These are phyloP conservation scores for Globisporangium camurandrum DNA, from an alignment of 352 stramenopile genomes.

Conservation along the genomic window DNA sequence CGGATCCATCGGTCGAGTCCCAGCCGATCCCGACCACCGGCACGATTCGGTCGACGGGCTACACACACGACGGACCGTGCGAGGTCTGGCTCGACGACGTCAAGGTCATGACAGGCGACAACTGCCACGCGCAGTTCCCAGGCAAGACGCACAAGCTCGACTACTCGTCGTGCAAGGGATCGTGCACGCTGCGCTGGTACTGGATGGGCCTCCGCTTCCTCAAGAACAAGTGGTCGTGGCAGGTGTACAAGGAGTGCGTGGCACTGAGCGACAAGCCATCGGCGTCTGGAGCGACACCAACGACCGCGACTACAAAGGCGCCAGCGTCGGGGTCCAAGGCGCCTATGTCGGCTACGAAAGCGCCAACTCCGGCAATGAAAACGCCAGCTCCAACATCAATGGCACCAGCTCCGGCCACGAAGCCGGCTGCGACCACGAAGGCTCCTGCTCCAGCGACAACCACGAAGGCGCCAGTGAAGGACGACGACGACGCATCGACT, in stretches of 20 bases:
- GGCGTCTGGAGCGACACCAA: background rate
- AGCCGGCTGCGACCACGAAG: background rate
- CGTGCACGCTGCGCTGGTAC: conserved; percentile 34
- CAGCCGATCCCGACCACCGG: conserved; percentile 36
- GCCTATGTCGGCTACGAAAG: background rate
- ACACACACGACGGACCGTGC: conserved; percentile 39
- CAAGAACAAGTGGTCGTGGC: conserved; percentile 47
- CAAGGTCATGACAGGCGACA: conserved; percentile 23
- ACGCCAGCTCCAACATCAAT: background rate
- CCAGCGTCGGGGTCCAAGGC: conserved; percentile 1
- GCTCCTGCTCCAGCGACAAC: background rate
- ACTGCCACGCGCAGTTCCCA: conserved; percentile 26
- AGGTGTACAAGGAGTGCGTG: conserved; percentile 47
- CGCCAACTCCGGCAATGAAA: background rate
- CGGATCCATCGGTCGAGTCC: conserved; percentile 27
- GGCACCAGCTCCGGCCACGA: background rate
- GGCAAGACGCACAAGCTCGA: conserved; percentile 26
- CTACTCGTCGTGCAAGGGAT: conserved; percentile 28
- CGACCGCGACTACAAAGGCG: background rate
- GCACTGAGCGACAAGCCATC: conserved; percentile 9
- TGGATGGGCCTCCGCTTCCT: conserved; percentile 30
- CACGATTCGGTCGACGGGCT: conserved; percentile 27
- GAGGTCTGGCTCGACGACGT: conserved; percentile 33
- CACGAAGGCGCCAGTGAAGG: background rate
- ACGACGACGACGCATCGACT: conserved; percentile 1